These are phyloP conservation scores for Peltaster fructicola DNA, from an alignment of 2,329 filamentous ascomycete species.

Conservation along the genomic window DNA sequence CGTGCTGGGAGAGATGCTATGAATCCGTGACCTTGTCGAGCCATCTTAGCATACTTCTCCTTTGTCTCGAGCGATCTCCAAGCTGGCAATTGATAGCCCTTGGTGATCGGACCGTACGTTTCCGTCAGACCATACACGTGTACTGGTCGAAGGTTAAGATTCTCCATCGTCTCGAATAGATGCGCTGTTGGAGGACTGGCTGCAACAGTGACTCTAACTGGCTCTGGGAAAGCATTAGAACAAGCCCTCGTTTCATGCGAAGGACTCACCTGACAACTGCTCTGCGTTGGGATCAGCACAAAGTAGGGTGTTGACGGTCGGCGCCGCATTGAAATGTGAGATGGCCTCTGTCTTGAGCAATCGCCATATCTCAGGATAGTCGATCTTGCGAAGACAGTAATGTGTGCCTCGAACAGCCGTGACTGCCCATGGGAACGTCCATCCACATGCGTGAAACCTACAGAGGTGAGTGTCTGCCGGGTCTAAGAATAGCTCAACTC, in stretches of 20 bases:
- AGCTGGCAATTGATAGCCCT: conserved; percentile 69
- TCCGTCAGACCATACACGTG: conserved; percentile 82
- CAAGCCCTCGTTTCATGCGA: conserved; percentile 79
- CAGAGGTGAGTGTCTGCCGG: conserved; percentile 48
- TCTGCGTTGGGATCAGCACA: conserved; percentile 64
- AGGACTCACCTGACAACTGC: conserved; percentile 32
- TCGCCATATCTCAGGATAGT: conserved; percentile 84
- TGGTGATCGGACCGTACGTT: conserved; percentile 91
- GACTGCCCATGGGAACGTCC: conserved; percentile 42
- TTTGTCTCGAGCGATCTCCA: conserved; percentile 61
- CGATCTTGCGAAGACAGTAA: conserved; percentile 84
- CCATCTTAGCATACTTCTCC: conserved; percentile 80
- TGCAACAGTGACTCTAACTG: conserved; percentile 78
- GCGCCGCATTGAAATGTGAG: conserved; percentile 90
- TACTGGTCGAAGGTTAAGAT: conserved; percentile 70
- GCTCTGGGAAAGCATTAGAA: conserved; percentile 47
- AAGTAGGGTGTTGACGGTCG: conserved; percentile 87
- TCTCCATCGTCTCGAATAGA: conserved; percentile 84
- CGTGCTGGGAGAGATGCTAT: conserved; percentile 65
- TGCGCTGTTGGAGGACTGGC: conserved; percentile 78
- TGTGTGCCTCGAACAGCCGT: conserved; percentile 87
- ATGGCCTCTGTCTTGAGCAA: conserved; percentile 72
- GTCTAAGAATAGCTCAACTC: neutral
- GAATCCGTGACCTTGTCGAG: conserved; percentile 83
- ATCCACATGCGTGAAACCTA: conserved; percentile 59